These are phyloP conservation scores for Fusarium heterosporum DNA, from an alignment of 2,329 filamentous ascomycete genomes.

Conservation along the genomic window DNA sequence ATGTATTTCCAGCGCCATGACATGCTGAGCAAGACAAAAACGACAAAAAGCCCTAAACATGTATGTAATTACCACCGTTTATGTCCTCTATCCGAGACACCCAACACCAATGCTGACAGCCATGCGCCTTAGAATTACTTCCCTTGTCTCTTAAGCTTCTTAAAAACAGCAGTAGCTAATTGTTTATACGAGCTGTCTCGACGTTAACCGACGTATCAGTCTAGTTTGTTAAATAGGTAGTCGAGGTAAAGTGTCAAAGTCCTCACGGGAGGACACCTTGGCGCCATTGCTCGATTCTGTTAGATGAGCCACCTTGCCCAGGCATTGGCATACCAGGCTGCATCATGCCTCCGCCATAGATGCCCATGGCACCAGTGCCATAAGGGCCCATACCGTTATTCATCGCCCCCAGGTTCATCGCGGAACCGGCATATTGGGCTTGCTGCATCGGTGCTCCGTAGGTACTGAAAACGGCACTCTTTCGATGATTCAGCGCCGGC, in stretches of 20 bases:
- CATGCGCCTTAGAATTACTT: conserved; percentile 2
- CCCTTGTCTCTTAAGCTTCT: conserved; percentile 13
- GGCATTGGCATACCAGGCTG: conserved; percentile 48
- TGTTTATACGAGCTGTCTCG: not conserved
- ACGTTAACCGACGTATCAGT: not conserved
- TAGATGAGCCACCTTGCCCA: conserved; percentile 47
- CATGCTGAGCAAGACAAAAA: conserved; percentile 35
- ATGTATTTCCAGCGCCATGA: conserved; percentile 43
- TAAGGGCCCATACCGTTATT: conserved; percentile 39
- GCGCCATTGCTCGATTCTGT: conserved; percentile 58
- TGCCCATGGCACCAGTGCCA: conserved; percentile 37
- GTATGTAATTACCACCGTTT: conserved; percentile 1
- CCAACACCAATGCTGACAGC: conserved; percentile 24
- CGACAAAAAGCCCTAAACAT: conserved; percentile 10
- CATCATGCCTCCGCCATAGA: conserved; percentile 49
- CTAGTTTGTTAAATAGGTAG: not conserved
- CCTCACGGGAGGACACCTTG: conserved; percentile 55
- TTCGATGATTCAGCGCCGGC: conserved; percentile 42
- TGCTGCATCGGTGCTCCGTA: conserved; percentile 48
- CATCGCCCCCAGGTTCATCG: conserved; percentile 38
- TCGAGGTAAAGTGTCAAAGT: not conserved
- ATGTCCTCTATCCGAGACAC: conserved; percentile 31
- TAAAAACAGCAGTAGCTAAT: conserved; percentile 17
- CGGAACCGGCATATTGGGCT: conserved; percentile 43
- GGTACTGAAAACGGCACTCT: conserved; percentile 50